These are phyloP conservation scores for Tilletia caries DNA, from an alignment of 1,284 basidiomycete genomes.

Conservation along the genomic window DNA sequence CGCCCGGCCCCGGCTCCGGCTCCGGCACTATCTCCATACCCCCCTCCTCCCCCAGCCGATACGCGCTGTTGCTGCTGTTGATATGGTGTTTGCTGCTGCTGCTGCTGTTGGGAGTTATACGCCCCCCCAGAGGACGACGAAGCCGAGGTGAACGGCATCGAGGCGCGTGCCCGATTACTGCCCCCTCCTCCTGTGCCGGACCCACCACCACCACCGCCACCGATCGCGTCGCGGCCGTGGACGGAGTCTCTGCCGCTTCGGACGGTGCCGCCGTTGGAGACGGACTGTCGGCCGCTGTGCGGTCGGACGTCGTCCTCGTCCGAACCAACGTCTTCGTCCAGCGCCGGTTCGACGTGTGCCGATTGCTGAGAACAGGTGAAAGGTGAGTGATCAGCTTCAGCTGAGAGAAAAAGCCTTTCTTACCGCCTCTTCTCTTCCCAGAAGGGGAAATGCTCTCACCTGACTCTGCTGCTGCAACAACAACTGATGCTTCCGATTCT, in stretches of 20 bases:
- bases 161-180: not conserved
- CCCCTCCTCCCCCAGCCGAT: not conserved
- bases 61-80: not conserved
- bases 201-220: too few species aligned
- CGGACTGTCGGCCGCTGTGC: conserved; percentile 1
- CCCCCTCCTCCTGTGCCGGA: not conserved
- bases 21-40: not conserved
- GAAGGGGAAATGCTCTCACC: not conserved
- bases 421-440: too few species aligned
- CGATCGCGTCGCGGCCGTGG: too few species aligned
- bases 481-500: conserved; percentile 33
- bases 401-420: too few species aligned
- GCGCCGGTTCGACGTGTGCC: conserved; percentile 29
- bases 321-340: conserved; percentile 27
- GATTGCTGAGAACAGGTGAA: conserved; percentile 20
- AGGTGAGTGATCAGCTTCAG: too few species aligned
- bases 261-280: not conserved
- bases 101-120: not conserved
- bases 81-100: conserved; percentile 13
- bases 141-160: not conserved
- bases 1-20: conserved; percentile 24
- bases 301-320: conserved; percentile 30
- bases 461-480: conserved; percentile 31
- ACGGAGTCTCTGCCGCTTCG: not conserved
- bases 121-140: too few species aligned